Base-by-base conservation (phyloP, 495 filamentous ascomycete species). In the Ascodesmis nigricans region DNA sequence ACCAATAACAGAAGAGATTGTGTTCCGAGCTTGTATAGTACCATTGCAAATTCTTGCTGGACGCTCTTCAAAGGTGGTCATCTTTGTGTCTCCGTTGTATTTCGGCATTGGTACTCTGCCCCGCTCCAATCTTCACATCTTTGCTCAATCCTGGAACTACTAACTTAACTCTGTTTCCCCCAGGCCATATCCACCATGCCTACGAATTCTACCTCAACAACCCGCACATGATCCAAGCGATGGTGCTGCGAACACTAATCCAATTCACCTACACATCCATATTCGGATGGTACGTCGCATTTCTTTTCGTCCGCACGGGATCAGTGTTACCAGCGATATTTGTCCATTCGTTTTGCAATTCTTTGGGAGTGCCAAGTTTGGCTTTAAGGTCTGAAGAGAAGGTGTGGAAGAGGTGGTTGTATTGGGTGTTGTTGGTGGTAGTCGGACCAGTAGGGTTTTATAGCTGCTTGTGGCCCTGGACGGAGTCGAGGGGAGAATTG, bases 251-350 rank as follows among this genome's bases (percentile, higher is more conserved):
- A 28, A 77, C 77, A 1, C 25, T 80, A 13, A 66, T 93, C 41
- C 87, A 97, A 50, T 74, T 97, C 44, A 60, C 64, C n/a, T 97
- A 90, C 50, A 95, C 87, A 3, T 80, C 80, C 11, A 50, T 95
- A 16, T 97, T 97, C 42, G 87, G 87, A 29, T 83, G 78, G 58
- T 92, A 69, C 57, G 83, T 80, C 0, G 77, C 77, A 2, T 97
- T 95, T 43, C 21, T 92, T n/a, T 92, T 75, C 44, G 50, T 97
- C 4, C 71, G 87, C 22, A 87, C 82, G 0, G 84, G 81, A 0
- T 87, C 73, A 14, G 46, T 91, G 22, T 57, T 65, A 28, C 72
- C 75, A 5, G 69, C 71, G 8, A 72, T 83, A 26, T 45, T 73
- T 7, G 72, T 72, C 6, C 87, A 97, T 49, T 65, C 68, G 6